These are phyloP conservation scores for Boletellus ananiceps DNA, from an alignment of 768 basidiomycete genomes.

Conservation along the genomic window DNA sequence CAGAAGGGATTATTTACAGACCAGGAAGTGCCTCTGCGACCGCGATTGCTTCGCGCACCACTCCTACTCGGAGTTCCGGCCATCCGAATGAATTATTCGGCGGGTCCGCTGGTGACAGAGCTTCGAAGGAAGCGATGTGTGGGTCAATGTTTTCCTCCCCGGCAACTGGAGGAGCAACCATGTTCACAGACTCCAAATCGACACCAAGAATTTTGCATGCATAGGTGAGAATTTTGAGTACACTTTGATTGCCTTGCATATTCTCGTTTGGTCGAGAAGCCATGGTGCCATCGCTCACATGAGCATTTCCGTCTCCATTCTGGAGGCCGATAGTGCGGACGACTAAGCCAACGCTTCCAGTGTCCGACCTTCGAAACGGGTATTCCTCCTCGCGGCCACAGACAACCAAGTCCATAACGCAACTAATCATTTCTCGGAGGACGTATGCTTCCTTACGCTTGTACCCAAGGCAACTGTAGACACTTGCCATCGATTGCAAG, in stretches of 20 bases:
- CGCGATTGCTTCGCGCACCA: conserved; percentile 88
- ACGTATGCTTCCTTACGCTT: conserved; percentile 84
- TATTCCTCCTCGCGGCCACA: conserved; percentile 75
- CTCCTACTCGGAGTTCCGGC: conserved; percentile 91
- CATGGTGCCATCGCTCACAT: conserved; percentile 47
- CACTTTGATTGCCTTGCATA: conserved; percentile 73
- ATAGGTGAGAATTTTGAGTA: conserved; percentile 70
- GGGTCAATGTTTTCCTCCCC: conserved; percentile 16
- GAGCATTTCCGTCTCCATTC: conserved; percentile 22
- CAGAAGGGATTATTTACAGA: conserved; percentile 31
- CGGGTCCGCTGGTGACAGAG: conserved; percentile 36
- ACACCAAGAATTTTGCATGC: conserved; percentile 80
- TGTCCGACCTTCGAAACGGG: conserved; percentile 37
- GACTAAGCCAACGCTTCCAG: conserved; percentile 40
- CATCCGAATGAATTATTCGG: conserved; percentile 71
- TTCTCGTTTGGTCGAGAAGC: conserved; percentile 72
- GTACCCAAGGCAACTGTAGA: conserved; percentile 81
- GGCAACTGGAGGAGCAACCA: conserved; percentile 34
- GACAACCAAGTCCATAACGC: conserved; percentile 81
- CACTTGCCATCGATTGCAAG: conserved; percentile 64
- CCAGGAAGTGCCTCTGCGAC: conserved; percentile 91
- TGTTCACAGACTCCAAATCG: conserved; percentile 65
- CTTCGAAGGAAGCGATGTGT: conserved; percentile 26
- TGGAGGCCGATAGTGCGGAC: conserved; percentile 42
- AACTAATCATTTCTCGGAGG: conserved; percentile 80